Conservation (phyloP, 148 eudicot genomes). For the Agrostemma githago region DNA sequence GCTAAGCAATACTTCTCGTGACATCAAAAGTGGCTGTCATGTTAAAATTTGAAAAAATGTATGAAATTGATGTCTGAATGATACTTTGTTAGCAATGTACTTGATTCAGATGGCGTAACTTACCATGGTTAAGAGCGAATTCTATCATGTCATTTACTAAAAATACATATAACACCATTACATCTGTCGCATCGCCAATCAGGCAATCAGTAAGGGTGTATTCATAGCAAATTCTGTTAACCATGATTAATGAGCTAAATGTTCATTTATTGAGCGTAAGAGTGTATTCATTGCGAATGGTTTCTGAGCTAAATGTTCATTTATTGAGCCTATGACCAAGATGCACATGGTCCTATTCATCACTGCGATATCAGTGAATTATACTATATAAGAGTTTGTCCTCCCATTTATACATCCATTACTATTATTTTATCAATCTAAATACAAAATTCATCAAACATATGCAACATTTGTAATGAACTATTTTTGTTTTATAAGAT, state of each 20-base stretch:
- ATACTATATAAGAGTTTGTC: not conserved
- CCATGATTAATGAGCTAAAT: not conserved
- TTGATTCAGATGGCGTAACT: too few relatives aligned
- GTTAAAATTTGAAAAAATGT: not conserved
- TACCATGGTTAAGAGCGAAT: too few relatives aligned
- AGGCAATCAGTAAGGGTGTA: too few relatives aligned
- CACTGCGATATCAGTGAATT: not conserved
- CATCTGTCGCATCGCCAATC: too few relatives aligned
- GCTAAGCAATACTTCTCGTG: not conserved
- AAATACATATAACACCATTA: too few relatives aligned
- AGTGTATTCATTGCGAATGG: too few relatives aligned
- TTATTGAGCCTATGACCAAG: too few relatives aligned
- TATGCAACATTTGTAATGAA: not conserved
- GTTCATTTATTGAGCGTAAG: too few relatives aligned
- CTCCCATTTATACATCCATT: not conserved
- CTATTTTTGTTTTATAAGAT: not conserved
- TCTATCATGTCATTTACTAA: too few relatives aligned
- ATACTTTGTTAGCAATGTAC: not conserved
- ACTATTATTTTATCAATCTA: not conserved
- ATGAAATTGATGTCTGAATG: not conserved
- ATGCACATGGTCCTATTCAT: too few relatives aligned
- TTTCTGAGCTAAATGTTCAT: not conserved
- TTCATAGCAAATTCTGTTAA: too few relatives aligned
- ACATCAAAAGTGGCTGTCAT: not conserved
- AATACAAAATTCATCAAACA: not conserved